A percentile compares a stretch with the other conserved stretches of the same genome.
Conservation (phyloP, 768 basidiomycete species). For the Amanita pseudoporphyria region DNA sequence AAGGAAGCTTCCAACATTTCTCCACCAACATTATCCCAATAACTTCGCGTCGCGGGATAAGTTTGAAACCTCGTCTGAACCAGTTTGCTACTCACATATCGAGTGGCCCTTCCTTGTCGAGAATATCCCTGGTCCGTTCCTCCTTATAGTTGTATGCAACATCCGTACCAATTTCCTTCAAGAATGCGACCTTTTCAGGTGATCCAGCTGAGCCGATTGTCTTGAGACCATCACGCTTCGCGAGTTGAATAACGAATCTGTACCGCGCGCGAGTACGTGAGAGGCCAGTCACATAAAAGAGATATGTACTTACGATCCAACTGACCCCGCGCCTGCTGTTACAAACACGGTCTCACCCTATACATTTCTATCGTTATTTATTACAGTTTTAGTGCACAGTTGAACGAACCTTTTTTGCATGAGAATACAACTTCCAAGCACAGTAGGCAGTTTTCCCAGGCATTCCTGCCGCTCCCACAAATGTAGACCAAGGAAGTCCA, state of each 20-base stretch:
- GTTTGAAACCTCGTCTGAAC: background rate
- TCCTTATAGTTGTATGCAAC: constrained; percentile 62
- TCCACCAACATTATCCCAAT: constrained; percentile 39
- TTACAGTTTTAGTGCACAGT: background rate
- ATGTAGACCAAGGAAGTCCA: constrained; percentile 30
- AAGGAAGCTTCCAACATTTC: constrained; percentile 26
- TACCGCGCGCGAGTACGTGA: background rate
- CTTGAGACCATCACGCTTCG: constrained; percentile 31
- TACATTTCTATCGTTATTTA: background rate
- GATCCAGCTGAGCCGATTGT: constrained; percentile 57
- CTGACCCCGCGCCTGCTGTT: constrained; percentile 18
- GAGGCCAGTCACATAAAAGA: too few species aligned
- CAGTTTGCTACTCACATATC: constrained; percentile 28
- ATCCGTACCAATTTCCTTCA: constrained; percentile 44
- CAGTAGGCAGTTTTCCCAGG: constrained; percentile 22
- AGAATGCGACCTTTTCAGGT: constrained; percentile 48
- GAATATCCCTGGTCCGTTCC: constrained; percentile 28
- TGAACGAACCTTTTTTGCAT: constrained; percentile 21
- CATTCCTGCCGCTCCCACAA: constrained; percentile 30
- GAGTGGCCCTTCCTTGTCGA: constrained; percentile 43
- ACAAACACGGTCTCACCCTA: constrained; percentile 21
- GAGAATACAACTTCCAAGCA: constrained; percentile 20
- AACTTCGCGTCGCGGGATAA: constrained; percentile 4
- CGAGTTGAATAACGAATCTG: constrained; percentile 27
- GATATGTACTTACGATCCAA: constrained; percentile 18